phyloP scores from a whole-genome alignment of 2,329 filamentous ascomycete genomes.

The Fusarium tjaetaba region DNA sequence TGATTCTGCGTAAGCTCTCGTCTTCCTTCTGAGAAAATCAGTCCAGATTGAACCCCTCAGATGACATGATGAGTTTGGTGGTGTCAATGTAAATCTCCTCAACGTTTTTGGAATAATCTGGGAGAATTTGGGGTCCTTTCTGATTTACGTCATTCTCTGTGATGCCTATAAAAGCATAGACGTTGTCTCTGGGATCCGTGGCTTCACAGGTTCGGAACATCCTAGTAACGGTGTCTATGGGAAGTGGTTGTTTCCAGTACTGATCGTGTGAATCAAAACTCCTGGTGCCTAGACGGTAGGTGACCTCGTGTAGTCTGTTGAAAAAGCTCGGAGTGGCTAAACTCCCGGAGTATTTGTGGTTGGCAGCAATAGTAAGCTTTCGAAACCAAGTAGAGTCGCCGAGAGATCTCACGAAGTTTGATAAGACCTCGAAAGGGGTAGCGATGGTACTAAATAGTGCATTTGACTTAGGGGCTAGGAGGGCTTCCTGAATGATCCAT shows the following conservation, averaged over 20 bases:
- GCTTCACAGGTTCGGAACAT: not conserved
- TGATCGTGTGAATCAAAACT: fast-evolving
- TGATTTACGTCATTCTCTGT: not conserved
- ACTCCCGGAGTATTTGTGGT: too few species aligned
- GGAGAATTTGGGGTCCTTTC: not conserved
- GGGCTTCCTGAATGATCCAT: not conserved
- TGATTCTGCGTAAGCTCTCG: not conserved
- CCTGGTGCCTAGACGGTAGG: not conserved
- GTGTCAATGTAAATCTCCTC: not conserved
- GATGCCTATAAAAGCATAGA: not conserved
- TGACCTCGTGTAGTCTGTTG: fast-evolving
- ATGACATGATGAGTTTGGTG: not conserved
- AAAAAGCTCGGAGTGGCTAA: not conserved
- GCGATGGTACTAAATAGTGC: not conserved
- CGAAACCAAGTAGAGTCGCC: not conserved
- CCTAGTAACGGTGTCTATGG: fast-evolving
- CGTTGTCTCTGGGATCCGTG: not conserved
- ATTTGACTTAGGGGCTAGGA: fast-evolving
- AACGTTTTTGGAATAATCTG: not conserved
- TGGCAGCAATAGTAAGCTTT: too few species aligned
- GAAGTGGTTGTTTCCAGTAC: not conserved
- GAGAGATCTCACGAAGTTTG: fast-evolving
- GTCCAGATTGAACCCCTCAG: not conserved
- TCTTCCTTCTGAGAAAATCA: not conserved
- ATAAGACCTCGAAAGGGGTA: not conserved